Conservation (phyloP, 2,329 filamentous ascomycete species). For the Pseudogymnoascus destructans region DNA sequence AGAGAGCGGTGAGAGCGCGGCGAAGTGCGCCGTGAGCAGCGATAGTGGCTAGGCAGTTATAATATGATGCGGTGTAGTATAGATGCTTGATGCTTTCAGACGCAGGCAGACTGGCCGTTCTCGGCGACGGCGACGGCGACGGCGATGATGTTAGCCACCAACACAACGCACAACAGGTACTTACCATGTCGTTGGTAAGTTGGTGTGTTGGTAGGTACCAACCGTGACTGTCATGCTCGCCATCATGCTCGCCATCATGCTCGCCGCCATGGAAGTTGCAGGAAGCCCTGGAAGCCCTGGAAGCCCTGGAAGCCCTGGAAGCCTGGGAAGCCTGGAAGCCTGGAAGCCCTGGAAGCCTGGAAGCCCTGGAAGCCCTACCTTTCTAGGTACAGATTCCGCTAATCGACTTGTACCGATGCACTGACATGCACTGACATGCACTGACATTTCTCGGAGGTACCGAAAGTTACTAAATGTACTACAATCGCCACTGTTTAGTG, state of each 20-base stretch:
- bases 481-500: background rate
- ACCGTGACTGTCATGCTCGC: background rate
- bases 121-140: background rate
- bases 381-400: background rate
- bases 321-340: no score
- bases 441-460: background rate
- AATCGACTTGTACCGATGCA: background rate
- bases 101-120: background rate
- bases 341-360: background rate
- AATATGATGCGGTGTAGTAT: background rate
- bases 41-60: background rate
- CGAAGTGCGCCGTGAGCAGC: background rate
- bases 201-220: background rate
- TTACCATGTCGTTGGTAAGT: background rate
- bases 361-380: background rate
- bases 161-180: background rate
- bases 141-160: background rate
- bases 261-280: background rate
- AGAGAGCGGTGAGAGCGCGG: background rate
- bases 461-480: background rate
- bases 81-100: background rate
- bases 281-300: background rate
- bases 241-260: background rate
- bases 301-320: background rate
- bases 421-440: background rate